A percentile compares a stretch with the other conserved stretches of the same genome.
These are phyloP conservation scores for Colletotrichum ledebouriae DNA, from an alignment of 2,329 filamentous ascomycete genomes.

Conservation along the genomic window DNA sequence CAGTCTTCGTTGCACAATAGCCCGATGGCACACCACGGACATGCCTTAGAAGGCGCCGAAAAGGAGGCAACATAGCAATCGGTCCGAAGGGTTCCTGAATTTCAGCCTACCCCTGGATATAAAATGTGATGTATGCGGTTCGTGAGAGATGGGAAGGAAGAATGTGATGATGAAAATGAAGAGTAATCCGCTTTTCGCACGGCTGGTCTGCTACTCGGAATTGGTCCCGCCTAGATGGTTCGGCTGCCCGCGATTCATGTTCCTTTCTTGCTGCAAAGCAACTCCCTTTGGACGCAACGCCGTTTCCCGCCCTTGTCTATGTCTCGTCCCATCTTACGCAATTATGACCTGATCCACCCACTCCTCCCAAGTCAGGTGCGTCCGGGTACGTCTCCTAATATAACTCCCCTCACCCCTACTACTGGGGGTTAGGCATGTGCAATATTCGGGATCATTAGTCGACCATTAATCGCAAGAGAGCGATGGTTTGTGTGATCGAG, in stretches of 20 bases:
- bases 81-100: constrained; percentile 19
- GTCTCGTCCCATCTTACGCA: constrained; percentile 35
- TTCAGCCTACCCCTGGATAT: constrained; percentile 9
- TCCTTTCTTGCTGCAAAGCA: constrained; percentile 31
- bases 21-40: constrained; percentile 28
- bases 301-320: not conserved
- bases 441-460: constrained; percentile 21
- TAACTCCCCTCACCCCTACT: not conserved
- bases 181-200: constrained; percentile 35
- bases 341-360: constrained; percentile 33
- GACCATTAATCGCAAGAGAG: constrained; percentile 19
- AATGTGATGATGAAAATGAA: constrained; percentile 36
- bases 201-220: constrained; percentile 15
- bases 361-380: constrained; percentile 37
- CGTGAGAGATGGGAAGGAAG: constrained; percentile 33
- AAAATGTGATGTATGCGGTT: constrained; percentile 26
- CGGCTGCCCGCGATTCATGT: constrained; percentile 12
- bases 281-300: constrained; percentile 15
- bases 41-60: not conserved
- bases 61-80: not conserved
- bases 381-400: constrained; percentile 29
- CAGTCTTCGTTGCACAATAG: constrained; percentile 2
- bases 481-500: constrained; percentile 14
- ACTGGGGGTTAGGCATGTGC: constrained; percentile 14
- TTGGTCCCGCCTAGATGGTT: constrained; percentile 25